Conservation (phyloP, 495 filamentous ascomycete species). For the Clohesyomyces aquaticus region DNA sequence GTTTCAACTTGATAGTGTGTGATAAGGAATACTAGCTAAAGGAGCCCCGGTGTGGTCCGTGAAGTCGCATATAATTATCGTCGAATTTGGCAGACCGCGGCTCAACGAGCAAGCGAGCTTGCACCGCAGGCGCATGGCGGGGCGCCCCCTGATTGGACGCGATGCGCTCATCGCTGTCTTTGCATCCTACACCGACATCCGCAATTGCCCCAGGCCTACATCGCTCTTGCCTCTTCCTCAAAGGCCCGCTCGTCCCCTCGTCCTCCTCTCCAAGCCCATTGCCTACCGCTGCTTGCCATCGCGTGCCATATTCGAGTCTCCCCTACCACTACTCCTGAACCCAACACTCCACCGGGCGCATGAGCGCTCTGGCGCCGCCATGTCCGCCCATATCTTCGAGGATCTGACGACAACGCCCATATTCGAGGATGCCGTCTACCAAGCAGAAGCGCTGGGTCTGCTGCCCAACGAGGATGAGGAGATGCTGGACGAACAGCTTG, state of each 20-base stretch:
- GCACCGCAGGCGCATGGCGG: too few species aligned
- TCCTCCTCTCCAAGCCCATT: too few species aligned
- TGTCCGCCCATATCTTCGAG: conserved; percentile 24
- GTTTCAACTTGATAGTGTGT: too few species aligned
- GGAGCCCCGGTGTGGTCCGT: too few species aligned
- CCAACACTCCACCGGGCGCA: conserved; percentile 18
- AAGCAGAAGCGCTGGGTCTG: conserved; percentile 26
- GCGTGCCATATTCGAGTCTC: background rate
- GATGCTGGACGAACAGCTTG: conserved; percentile 32
- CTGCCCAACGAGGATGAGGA: conserved; percentile 29
- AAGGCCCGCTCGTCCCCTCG: too few species aligned
- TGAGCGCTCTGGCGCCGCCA: conserved; percentile 28
- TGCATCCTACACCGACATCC: background rate
- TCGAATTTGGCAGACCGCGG: too few species aligned
- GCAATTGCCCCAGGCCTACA: background rate
- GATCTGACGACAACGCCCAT: conserved; percentile 30
- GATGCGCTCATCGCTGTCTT: background rate
- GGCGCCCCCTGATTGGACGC: too few species aligned
- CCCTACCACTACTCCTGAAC: conserved; percentile 21
- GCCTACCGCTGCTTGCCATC: background rate
- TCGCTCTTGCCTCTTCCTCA: background rate
- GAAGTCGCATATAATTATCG: too few species aligned
- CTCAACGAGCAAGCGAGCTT: too few species aligned
- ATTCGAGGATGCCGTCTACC: conserved; percentile 35
- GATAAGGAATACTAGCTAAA: too few species aligned